These are phyloP conservation scores for Cruciata laevipes DNA, from an alignment of 257 asterid species.

Conservation along the genomic window DNA sequence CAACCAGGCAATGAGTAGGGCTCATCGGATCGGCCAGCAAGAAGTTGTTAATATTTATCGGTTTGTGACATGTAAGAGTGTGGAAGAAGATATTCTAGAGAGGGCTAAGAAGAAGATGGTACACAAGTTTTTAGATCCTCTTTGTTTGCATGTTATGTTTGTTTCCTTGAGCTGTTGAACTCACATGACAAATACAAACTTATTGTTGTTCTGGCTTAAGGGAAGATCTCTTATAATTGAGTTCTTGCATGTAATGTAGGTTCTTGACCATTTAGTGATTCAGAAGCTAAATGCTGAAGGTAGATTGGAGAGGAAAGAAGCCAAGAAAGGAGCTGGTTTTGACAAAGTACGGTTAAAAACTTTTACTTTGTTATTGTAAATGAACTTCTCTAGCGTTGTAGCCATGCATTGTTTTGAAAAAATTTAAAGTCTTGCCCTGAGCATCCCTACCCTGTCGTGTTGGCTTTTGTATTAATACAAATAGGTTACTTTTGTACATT, in stretches of 20 bases:
- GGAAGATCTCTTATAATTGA: conserved; percentile 5
- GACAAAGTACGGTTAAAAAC: conserved; percentile 58
- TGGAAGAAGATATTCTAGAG: conserved; percentile 98
- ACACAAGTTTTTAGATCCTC: conserved; percentile 18
- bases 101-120: conserved; percentile 99
- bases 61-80: conserved; percentile 98
- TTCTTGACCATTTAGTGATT: conserved; percentile 96
- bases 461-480: not conserved
- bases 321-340: conserved; percentile 75
- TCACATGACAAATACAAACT: not conserved
- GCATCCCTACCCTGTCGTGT: not conserved
- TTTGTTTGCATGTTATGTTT: not conserved
- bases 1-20: conserved; percentile 97
- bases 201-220: conserved; percentile 3
- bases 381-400: not conserved
- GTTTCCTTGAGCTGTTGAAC: not conserved
- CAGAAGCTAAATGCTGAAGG: conserved; percentile 97
- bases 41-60: conserved; percentile 96
- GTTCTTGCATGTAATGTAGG: conserved; percentile 37
- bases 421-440: not conserved
- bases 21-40: conserved; percentile 99
- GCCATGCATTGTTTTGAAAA: not conserved
- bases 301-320: conserved; percentile 91
- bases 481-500: not conserved
- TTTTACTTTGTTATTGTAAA: not conserved